phyloP scores from a whole-genome alignment of 2,329 filamentous ascomycete genomes.

The Aspergillus pseudotamarii region DNA sequence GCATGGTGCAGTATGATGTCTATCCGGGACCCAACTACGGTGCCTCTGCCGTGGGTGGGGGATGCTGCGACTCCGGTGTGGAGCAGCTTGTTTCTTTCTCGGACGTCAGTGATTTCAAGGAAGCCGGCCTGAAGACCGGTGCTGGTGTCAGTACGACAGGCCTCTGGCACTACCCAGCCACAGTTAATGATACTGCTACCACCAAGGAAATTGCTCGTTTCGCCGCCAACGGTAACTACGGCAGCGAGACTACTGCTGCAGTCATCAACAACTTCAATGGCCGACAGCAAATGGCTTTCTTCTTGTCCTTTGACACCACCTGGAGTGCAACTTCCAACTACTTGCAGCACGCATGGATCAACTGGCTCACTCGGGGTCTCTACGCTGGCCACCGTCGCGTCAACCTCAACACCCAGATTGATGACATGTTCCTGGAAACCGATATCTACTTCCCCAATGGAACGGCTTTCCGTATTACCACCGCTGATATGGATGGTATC shows the following conservation, averaged over 20 bases:
- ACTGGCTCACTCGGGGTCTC: slow-evolving; percentile 63
- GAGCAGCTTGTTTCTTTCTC: slow-evolving; percentile 59
- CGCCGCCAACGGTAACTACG: slow-evolving; percentile 46
- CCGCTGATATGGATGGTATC: slow-evolving; percentile 52
- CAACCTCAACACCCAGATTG: slow-evolving; percentile 61
- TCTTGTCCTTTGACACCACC: slow-evolving; percentile 56
- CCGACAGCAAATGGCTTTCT: slow-evolving; percentile 65
- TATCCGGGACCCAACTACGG: slow-evolving; percentile 58
- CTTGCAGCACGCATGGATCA: slow-evolving; percentile 65
- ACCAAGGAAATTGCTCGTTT: slow-evolving; percentile 61
- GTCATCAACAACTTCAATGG: slow-evolving; percentile 62
- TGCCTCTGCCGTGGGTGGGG: slow-evolving; percentile 39
- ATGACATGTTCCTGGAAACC: slow-evolving; percentile 63
- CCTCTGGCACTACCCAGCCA: slow-evolving; percentile 63
- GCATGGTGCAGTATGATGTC: slow-evolving; percentile 63
- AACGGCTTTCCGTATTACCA: slow-evolving; percentile 53
- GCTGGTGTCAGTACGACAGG: slow-evolving; percentile 54
- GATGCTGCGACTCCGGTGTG: slow-evolving; percentile 53
- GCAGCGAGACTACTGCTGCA: slow-evolving; percentile 52
- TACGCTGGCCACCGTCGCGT: slow-evolving; percentile 59
- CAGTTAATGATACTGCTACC: slow-evolving; percentile 55
- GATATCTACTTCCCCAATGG: slow-evolving; percentile 54
- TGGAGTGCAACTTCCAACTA: slow-evolving; percentile 60
- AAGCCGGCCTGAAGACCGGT: slow-evolving; percentile 56
- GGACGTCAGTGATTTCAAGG: slow-evolving; percentile 57